A percentile compares a stretch with the other conserved stretches of the same genome.
These are phyloP conservation scores for Geranium rotundifolium DNA, from an alignment of 345 rosid genomes.

Conservation along the genomic window DNA sequence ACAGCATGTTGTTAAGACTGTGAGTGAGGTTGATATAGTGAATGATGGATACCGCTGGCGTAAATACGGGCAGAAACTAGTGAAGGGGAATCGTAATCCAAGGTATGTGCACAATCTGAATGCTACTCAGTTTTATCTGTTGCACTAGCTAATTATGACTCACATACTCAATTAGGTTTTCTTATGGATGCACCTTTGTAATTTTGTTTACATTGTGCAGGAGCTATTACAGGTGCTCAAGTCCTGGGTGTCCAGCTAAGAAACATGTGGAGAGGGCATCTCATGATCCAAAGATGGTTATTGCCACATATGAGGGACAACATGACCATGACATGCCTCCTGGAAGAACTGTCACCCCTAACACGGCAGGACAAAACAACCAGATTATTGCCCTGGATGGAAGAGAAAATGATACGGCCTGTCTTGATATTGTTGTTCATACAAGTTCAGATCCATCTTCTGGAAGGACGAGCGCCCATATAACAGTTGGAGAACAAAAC, in stretches of 20 bases:
- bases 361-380: conserved; percentile 19
- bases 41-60: conserved; percentile 98
- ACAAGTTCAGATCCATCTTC: conserved; percentile 12
- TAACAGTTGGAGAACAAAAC: conserved; percentile 2
- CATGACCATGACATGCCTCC: conserved; percentile 84
- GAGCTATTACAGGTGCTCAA: conserved; percentile 96
- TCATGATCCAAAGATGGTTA: conserved; percentile 14
- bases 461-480: neutral
- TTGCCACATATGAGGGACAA: conserved; percentile 74
- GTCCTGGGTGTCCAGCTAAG: conserved; percentile 80
- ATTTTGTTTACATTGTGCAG: conserved; percentile 32
- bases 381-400: conserved; percentile 17
- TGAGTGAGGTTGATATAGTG: conserved; percentile 32
- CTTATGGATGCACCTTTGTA: no score
- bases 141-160: no score
- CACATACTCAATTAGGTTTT: no score
- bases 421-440: conserved; percentile 15
- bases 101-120: conserved; percentile 28
- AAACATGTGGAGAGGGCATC: conserved; percentile 40
- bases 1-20: conserved; percentile 49
- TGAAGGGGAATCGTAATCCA: conserved; percentile 92
- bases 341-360: conserved; percentile 56
- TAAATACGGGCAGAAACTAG: conserved; percentile 92
- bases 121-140: no score
- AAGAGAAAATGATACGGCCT: conserved; percentile 21